Conservation (phyloP, 139 green algal genomes). For the Mychonastes homosphaera region DNA sequence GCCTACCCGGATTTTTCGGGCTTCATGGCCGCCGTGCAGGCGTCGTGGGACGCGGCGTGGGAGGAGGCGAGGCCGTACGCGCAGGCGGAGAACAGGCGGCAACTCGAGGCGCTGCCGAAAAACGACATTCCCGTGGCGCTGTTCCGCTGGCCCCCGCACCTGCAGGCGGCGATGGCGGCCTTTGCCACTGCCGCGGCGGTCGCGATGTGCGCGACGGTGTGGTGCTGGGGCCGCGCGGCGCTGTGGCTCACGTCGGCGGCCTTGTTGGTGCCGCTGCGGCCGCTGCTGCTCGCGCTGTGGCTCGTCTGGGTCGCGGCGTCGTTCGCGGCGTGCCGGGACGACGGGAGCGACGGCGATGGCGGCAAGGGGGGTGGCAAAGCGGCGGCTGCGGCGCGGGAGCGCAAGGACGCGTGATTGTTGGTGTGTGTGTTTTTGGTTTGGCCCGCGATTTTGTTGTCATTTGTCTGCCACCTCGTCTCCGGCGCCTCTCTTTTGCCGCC, state of each 20-base stretch:
- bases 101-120: not conserved
- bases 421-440: not conserved
- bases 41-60: constrained; percentile 50
- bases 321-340: not conserved
- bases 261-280: constrained; percentile 8
- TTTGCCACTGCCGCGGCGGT: too few species aligned
- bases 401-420: not conserved
- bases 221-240: not conserved
- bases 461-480: too few species aligned
- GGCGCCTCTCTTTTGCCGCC: too few species aligned
- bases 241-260: constrained; percentile 4
- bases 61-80: constrained; percentile 23
- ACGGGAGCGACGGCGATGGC: not conserved
- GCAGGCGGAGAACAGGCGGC: not conserved
- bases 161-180: too few species aligned
- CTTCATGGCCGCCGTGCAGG: constrained; percentile 43
- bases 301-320: not conserved
- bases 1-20: constrained; percentile 44
- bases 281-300: constrained; percentile 4
- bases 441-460: too few species aligned
- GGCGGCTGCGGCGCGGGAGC: not conserved
- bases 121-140: too few species aligned
- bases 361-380: not conserved
- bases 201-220: not conserved
- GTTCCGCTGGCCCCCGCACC: too few species aligned